These are phyloP conservation scores for Saxophila tyrrhenica DNA, from an alignment of 495 filamentous ascomycete genomes.

Conservation along the genomic window DNA sequence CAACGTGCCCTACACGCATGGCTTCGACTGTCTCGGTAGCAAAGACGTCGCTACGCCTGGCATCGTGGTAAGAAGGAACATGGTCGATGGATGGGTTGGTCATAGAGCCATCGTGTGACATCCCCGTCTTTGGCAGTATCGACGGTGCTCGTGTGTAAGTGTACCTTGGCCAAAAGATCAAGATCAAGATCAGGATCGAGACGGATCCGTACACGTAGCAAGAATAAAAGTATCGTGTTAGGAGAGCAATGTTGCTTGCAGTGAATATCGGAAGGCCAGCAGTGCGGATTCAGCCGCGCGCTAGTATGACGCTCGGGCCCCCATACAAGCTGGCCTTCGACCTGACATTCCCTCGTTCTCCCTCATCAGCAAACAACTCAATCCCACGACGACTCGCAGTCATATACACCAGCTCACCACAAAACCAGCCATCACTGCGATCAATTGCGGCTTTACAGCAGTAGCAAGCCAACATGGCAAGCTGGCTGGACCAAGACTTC, in stretches of 20 bases:
- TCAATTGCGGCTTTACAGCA: background rate
- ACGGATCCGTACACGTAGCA: too few species aligned
- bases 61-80: too few species aligned
- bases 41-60: too few species aligned
- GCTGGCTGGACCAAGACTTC: conserved; percentile 20
- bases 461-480: conserved; percentile 2
- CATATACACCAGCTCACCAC: too few species aligned
- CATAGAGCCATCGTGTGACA: too few species aligned
- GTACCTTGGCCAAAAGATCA: too few species aligned
- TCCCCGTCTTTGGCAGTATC: too few species aligned
- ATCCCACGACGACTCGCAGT: background rate
- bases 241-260: background rate
- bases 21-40: too few species aligned
- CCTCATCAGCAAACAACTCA: background rate
- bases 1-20: too few species aligned
- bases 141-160: too few species aligned
- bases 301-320: background rate
- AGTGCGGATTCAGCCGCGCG: background rate
- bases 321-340: background rate
- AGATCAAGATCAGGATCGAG: too few species aligned
- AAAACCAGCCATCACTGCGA: background rate
- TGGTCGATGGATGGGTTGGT: too few species aligned
- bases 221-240: background rate
- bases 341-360: background rate
- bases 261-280: background rate